These are phyloP conservation scores for Chaetoceros tenuissimus DNA, from an alignment of 108 stramenopile genomes.

Conservation along the genomic window DNA sequence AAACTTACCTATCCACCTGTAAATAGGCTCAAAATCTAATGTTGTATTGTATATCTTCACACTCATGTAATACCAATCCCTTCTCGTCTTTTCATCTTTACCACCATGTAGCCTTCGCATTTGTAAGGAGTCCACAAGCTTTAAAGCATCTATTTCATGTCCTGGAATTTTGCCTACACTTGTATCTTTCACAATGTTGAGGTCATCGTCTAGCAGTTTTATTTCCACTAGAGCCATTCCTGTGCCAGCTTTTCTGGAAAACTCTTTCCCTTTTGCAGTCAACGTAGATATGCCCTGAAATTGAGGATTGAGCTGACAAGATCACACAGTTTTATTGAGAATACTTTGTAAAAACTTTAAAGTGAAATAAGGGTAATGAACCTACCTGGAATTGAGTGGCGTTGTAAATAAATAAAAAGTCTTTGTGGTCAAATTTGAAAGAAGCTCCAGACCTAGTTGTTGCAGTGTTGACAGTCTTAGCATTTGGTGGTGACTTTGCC, in stretches of 20 bases:
- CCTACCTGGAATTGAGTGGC: conserved; percentile 18
- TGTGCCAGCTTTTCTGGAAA: conserved; percentile 40
- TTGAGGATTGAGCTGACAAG: conserved; percentile 39
- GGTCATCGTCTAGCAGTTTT: conserved; percentile 23
- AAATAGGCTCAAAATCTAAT: conserved; percentile 43
- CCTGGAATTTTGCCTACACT: not conserved
- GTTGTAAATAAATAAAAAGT: conserved; percentile 41
- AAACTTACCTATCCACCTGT: conserved; percentile 33
- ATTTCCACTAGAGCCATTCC: conserved; percentile 62
- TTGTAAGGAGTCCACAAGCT: conserved; percentile 9
- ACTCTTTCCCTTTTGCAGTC: conserved; percentile 52
- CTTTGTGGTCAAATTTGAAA: conserved; percentile 11
- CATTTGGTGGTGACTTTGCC: conserved; percentile 14
- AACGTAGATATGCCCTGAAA: conserved; percentile 59
- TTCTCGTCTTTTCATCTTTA: conserved; percentile 2
- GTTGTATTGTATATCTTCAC: conserved; percentile 55
- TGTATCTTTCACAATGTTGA: conserved; percentile 10
- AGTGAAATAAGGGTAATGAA: too few relatives aligned
- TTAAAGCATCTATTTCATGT: conserved; percentile 2
- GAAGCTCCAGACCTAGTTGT: not conserved
- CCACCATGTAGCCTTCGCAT: conserved; percentile 5
- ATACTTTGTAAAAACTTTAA: too few relatives aligned
- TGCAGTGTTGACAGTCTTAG: conserved; percentile 8
- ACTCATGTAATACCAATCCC: conserved; percentile 13
- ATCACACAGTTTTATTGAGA: too few relatives aligned